Evolutionary conservation across 768 basidiomycete species (phyloP).

Genomic region (Lactifluus volemus): DNA sequence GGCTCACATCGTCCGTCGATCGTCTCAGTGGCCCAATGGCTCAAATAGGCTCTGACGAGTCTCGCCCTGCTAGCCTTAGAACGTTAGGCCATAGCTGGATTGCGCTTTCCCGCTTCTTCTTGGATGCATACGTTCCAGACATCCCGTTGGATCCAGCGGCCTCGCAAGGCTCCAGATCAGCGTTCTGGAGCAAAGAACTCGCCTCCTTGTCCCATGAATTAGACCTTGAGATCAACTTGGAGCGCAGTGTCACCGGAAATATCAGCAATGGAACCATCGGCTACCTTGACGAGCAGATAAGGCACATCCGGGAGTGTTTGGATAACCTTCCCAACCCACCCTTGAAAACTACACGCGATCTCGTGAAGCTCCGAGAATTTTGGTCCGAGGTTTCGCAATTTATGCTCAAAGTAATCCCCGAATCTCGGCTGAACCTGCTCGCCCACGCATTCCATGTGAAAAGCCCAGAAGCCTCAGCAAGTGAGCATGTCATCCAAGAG

Average conservation of each 20-base stretch:
- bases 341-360: slow-evolving; percentile 28
- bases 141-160: slow-evolving; percentile 82
- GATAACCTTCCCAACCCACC: slow-evolving; percentile 26
- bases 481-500: slow-evolving; percentile 69
- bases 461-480: slow-evolving; percentile 33
- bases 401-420: slow-evolving; percentile 43
- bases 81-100: slow-evolving; percentile 48
- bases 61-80: background rate
- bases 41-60: background rate
- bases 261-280: slow-evolving; percentile 37
- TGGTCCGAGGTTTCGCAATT: slow-evolving; percentile 79
- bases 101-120: slow-evolving; percentile 45
- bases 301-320: slow-evolving; percentile 26
- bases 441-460: slow-evolving; percentile 29
- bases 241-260: slow-evolving; percentile 50
- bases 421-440: slow-evolving; percentile 44
- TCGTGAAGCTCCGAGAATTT: slow-evolving; percentile 48
- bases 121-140: slow-evolving; percentile 74
- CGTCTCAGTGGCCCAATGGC: background rate
- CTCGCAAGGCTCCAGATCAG: slow-evolving; percentile 39
- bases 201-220: slow-evolving; percentile 40
- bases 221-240: slow-evolving; percentile 45
- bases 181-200: slow-evolving; percentile 38
- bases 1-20: slow-evolving; percentile 1
- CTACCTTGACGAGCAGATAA: slow-evolving; percentile 35